phyloP scores from a whole-genome alignment of 164 flowering plant species.

The Paratinospora sagittata region DNA sequence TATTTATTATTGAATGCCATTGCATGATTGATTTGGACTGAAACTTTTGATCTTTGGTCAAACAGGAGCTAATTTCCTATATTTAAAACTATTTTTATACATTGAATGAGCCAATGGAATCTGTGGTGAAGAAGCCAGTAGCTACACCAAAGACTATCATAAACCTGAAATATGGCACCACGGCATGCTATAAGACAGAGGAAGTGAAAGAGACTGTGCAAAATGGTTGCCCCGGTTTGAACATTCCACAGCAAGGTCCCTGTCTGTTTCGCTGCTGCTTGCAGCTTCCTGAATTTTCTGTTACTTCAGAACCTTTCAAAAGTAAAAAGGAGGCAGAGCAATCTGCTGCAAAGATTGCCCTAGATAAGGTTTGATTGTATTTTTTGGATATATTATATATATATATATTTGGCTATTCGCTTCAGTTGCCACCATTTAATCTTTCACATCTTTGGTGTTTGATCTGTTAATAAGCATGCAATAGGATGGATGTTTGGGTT shows the following conservation, averaged over 20 bases:
- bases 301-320: conserved; percentile 54
- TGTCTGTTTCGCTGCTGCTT: conserved; percentile 66
- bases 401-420: background rate
- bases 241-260: conserved; percentile 56
- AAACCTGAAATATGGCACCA: conserved; percentile 55
- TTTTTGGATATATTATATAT: background rate
- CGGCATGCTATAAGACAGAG: conserved; percentile 59
- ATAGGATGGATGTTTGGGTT: background rate
- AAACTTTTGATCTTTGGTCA: background rate
- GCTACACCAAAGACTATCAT: conserved; percentile 75
- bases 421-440: background rate
- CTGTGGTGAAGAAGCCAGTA: conserved; percentile 26
- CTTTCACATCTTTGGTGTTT: background rate
- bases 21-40: background rate
- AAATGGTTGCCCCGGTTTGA: conserved; percentile 80
- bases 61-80: background rate
- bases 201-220: conserved; percentile 48
- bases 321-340: conserved; percentile 96
- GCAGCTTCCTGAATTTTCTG: conserved; percentile 69
- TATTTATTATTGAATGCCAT: background rate
- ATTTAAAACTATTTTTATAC: background rate
- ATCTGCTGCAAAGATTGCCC: conserved; percentile 78
- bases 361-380: conserved; percentile 53
- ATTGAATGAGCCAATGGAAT: conserved; percentile 24
- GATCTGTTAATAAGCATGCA: background rate